These are phyloP conservation scores for Irpex rosettiformis DNA, from an alignment of 1,284 basidiomycete genomes.

Conservation along the genomic window DNA sequence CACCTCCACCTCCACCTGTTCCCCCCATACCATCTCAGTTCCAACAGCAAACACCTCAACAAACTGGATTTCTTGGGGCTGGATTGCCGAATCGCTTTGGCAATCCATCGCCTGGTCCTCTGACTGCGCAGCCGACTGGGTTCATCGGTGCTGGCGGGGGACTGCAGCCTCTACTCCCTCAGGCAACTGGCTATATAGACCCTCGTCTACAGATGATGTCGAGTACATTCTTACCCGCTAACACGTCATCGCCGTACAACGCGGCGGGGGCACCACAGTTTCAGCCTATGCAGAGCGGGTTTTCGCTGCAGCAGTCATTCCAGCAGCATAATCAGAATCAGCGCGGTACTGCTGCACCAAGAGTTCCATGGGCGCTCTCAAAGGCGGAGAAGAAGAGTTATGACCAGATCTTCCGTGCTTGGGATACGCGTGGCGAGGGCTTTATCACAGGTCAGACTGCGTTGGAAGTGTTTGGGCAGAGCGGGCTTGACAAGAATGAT, in stretches of 20 bases:
- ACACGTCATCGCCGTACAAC: slow-evolving; percentile 57
- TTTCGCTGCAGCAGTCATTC: slow-evolving; percentile 71
- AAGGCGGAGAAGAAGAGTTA: slow-evolving; percentile 96
- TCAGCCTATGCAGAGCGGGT: slow-evolving; percentile 47
- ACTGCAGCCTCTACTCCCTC: slow-evolving; percentile 58
- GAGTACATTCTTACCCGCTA: slow-evolving; percentile 82
- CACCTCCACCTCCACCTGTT: slow-evolving; percentile 60
- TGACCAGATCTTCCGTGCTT: slow-evolving; percentile 94
- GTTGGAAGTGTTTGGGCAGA: slow-evolving; percentile 93
- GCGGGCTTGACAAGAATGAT: slow-evolving; percentile 86
- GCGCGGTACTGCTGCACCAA: slow-evolving; percentile 67
- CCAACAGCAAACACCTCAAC: slow-evolving; percentile 34
- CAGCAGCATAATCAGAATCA: slow-evolving; percentile 78
- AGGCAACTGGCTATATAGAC: slow-evolving; percentile 82
- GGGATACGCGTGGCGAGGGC: slow-evolving; percentile 83
- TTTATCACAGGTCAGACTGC: slow-evolving; percentile 90
- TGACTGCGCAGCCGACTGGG: slow-evolving; percentile 56
- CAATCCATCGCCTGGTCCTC: slow-evolving; percentile 43
- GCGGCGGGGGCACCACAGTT: slow-evolving; percentile 67
- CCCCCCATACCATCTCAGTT: slow-evolving; percentile 59
- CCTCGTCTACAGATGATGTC: slow-evolving; percentile 84
- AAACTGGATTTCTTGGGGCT: slow-evolving; percentile 38
- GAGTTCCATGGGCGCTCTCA: slow-evolving; percentile 85
- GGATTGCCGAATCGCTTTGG: slow-evolving; percentile 47
- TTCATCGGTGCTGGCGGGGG: slow-evolving; percentile 34